These are phyloP conservation scores for Schizochytrium sp. DNA, from an alignment of 108 stramenopile genomes.

Conservation along the genomic window DNA sequence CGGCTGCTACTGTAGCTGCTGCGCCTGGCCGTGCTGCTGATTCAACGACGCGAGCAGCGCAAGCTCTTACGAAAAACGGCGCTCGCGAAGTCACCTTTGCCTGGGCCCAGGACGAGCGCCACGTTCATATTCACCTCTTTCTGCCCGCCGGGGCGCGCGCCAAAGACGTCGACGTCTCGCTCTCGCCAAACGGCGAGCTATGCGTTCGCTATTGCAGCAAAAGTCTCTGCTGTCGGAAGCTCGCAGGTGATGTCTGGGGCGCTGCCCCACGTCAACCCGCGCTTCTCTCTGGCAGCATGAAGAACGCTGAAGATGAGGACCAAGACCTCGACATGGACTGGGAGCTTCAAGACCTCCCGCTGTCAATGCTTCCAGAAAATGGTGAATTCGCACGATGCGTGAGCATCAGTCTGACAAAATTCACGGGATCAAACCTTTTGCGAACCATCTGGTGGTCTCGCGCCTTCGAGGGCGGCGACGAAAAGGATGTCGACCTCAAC, in stretches of 20 bases:
- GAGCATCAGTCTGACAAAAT: neutral
- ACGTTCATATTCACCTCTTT: neutral
- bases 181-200: neutral
- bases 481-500: neutral
- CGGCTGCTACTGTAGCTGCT: neutral
- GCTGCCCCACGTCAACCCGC: neutral
- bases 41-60: neutral
- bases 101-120: neutral
- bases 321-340: neutral
- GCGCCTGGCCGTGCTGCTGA: neutral
- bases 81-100: neutral
- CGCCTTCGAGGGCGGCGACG: conserved; percentile 7
- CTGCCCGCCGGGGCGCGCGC: neutral
- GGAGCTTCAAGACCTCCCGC: neutral
- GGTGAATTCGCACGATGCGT: neutral
- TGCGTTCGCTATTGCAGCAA: neutral
- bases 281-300: neutral
- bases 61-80: neutral
- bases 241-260: neutral
- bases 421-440: neutral
- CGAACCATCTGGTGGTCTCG: neutral
- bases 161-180: neutral
- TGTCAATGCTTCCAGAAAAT: neutral
- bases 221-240: neutral
- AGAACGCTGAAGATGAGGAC: neutral